Base-by-base conservation (phyloP, 768 basidiomycete species). In the Lentinula raphanica region DNA sequence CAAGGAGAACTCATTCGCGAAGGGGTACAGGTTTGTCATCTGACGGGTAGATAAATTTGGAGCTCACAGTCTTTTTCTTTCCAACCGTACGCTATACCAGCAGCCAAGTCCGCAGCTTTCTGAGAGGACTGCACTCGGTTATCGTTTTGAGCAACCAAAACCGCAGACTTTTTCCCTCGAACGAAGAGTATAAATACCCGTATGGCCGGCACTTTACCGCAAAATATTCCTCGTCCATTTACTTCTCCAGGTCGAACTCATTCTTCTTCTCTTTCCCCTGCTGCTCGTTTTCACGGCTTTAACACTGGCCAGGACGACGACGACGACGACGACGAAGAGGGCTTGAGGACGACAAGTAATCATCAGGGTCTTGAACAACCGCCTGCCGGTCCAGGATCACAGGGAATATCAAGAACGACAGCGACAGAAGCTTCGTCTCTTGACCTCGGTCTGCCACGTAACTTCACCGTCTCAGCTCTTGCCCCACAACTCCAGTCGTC, bases 331-430 rank as follows among this genome's bases (percentile, higher is more conserved):
- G 28, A 32, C n/a, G 17, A 11, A 7, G 54, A 19, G 28, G 32
- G 31, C 40, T 35, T 32, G 54, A 56, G 40, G 19, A 44, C 54
- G 9, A 44, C 54, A 39, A 39, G 13, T 36, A 21, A 12, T 31
- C 29, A 32, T 50, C 49, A 19, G 29, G 21, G 19, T 36, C 49
- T 50, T 6, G 32, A n/a, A 32, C 51, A 39, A 53, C 36, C 36
- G 51, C 51, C 51, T 53, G 51, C 51, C 51, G 51, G n/a, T n/a
- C n/a, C n/a, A n/a, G n/a, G 51, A 50, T 50, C 49, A 50, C 49
- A 35, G 28, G 38, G 23, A 21, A 38, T 38, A 54, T n/a, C 35
- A 36, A 36, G 38, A 56, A 56, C 54, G 32, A 45, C 54, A 45
- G 32, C 54, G 31, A 36, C 28, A 35, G 50, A 36, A 35, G 31